Base-by-base conservation (phyloP, 306 rosid species). In the Arachis stenosperma region DNA sequence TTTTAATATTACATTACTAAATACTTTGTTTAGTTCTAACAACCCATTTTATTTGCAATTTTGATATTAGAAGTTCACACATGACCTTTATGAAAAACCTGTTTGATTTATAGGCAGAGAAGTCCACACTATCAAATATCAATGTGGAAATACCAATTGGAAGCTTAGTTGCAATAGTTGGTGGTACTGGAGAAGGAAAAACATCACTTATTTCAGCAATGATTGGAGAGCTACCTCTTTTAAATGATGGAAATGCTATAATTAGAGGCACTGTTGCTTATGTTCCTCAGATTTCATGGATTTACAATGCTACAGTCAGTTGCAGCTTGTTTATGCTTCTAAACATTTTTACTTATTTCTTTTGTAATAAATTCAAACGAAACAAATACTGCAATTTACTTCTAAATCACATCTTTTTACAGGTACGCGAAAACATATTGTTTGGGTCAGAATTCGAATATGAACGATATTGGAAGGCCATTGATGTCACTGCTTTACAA, bases 251-350 rank as follows among this genome's bases (percentile, higher is more conserved):
- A 56, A 56, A 71, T 72, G 85, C 83, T 65, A 79, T 81, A 75
- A 73, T 89, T 39, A 89, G 96, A 83, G 98, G 98, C 59, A 85
- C 89, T 50, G 93, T 89, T 71, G 97, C 97, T 61, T 93, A 90
- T 77, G 98, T 93, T 76, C 97, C 98, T 67, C 98, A 93, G 77
- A 78, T 93, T 87, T 93, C 98, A 52, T 93, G 98, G 98, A 93
- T 93, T 75, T 88, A 87, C 85, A 93, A 93, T 82, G 98, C 96
- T 60, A 86, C 98, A 8, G 98, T 93, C 79, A 90, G 96, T 79
- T 73, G n/a, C 54, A 72, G 33, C 64, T 70, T 80, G 70, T 51
- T 57, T 55, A 29, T 67, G 15, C 50, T 61, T 70, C 11, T 29
- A 51, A 46, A 15, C 2, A 42, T 62, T 63, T 48, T 48, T 14